Base-by-base conservation (phyloP, 2,329 filamentous ascomycete genomes). In the Sporothrix brunneoviolacea region DNA sequence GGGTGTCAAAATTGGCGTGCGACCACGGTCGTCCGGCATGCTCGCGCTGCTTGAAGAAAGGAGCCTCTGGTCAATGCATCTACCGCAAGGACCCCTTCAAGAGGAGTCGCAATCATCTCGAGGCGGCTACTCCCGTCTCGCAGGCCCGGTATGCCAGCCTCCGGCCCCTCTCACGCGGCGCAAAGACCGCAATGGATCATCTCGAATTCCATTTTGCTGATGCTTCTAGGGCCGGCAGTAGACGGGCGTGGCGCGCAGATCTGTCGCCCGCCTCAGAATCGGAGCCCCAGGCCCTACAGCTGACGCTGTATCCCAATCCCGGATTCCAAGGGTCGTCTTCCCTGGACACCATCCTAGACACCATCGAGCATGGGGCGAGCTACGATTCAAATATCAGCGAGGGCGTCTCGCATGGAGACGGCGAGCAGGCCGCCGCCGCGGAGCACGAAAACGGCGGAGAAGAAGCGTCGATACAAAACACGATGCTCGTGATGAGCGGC, bases 71-170 rank as follows among this genome's bases (percentile, higher is more conserved):
- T 4, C 38, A 35, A 18, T 53, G 51, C 15, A 36, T 45, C 3
- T 53, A 53, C 21, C 51, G 51, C 13, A 40, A 44, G 8, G 42
- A 49, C 22, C 40, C 51, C 4, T 53, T 53, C 9, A 49, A 50
- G 41, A 13, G 46, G 28, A 33, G 13, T n/a, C n/a, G n/a, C n/a
- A n/a, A n/a, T n/a, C n/a, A n/a, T n/a, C n/a, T n/a, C n/a, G n/a
- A n/a, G n/a, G n/a, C n/a, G n/a, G n/a, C n/a, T n/a, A n/a, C n/a
- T n/a, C n/a, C n/a, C n/a, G n/a, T n/a, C n/a, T n/a, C n/a, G n/a
- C n/a, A n/a, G n/a, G n/a, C n/a, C n/a, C n/a, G n/a, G n/a, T n/a
- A n/a, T n/a, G n/a, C n/a, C n/a, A n/a, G n/a, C n/a, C n/a, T n/a
- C n/a, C n/a, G n/a, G n/a, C n/a, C n/a, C n/a, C n/a, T n/a, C n/a